Percentiles rank a stretch among this genome's conserved stretches.
phyloP scores from a whole-genome alignment of 2,329 filamentous ascomycete species.

The Neofusicoccum laricinum region DNA sequence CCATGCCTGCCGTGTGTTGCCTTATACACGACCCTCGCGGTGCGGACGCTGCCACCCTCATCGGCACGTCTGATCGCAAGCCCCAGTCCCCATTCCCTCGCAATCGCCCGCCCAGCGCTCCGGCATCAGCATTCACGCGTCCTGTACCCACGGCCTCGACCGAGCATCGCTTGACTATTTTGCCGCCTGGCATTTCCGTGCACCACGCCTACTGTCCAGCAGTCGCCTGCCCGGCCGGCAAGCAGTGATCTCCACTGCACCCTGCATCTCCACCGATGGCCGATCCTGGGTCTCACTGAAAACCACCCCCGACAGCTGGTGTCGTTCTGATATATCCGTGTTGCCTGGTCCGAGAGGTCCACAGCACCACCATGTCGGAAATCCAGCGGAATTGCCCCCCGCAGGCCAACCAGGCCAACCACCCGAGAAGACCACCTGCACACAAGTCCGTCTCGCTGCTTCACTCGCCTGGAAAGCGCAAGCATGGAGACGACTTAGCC shows the following conservation, averaged over 20 bases:
- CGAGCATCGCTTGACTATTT: not conserved
- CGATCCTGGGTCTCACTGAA: conserved; percentile 4
- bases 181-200: not conserved
- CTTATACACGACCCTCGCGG: conserved; percentile 15
- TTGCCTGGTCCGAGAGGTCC: not conserved
- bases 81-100: not conserved
- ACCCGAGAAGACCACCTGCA: conserved; percentile 44
- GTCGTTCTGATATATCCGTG: not conserved
- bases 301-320: not conserved
- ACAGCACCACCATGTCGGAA: not conserved
- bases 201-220: not conserved
- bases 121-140: not conserved
- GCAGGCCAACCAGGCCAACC: conserved; percentile 9
- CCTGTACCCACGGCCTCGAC: not conserved
- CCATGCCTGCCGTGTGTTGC: not conserved
- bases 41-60: not conserved
- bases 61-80: not conserved
- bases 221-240: not conserved
- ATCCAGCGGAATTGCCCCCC: not conserved
- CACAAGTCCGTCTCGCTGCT: conserved; percentile 46
- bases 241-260: not conserved
- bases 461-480: conserved; percentile 32
- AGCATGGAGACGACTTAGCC: not conserved
- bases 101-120: not conserved
- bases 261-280: conserved; percentile 13